A percentile compares a stretch with the other conserved stretches of the same genome.
Conservation (phyloP, 2,329 filamentous ascomycete species). For the Coniochaeta hoffmannii region DNA sequence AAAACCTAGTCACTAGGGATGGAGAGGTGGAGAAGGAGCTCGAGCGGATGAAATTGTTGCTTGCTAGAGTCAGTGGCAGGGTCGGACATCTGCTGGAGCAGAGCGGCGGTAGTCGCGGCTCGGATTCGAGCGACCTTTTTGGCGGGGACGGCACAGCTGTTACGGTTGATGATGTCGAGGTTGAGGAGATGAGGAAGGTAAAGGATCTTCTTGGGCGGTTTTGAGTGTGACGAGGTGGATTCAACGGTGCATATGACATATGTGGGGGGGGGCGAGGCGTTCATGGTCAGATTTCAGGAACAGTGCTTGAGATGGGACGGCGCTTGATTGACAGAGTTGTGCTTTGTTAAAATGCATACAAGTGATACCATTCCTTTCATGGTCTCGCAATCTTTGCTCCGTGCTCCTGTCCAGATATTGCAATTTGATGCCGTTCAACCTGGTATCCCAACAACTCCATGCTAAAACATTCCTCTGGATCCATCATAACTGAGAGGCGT, state of each 20-base stretch:
- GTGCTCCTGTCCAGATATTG: not conserved
- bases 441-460: not conserved
- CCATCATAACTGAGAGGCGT: no score
- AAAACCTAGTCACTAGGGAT: slow-evolving; percentile 59
- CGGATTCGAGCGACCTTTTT: slow-evolving; percentile 4
- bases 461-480: not conserved
- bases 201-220: not conserved
- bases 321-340: not conserved
- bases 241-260: not conserved
- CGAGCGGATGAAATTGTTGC: slow-evolving; percentile 56
- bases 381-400: not conserved
- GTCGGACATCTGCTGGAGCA: slow-evolving; percentile 29
- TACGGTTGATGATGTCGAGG: slow-evolving; percentile 26
- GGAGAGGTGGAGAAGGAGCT: slow-evolving; percentile 60
- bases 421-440: not conserved
- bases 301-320: not conserved
- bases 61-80: slow-evolving; percentile 50
- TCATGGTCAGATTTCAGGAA: not conserved
- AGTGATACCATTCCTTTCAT: not conserved
- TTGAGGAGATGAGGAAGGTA: slow-evolving; percentile 33
- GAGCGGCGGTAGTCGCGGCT: slow-evolving; percentile 1
- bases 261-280: not conserved
- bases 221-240: not conserved
- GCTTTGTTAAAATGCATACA: not conserved
- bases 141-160: slow-evolving; percentile 14